phyloP scores from a whole-genome alignment of 352 stramenopile genomes.

The Globisporangium spinosum region DNA sequence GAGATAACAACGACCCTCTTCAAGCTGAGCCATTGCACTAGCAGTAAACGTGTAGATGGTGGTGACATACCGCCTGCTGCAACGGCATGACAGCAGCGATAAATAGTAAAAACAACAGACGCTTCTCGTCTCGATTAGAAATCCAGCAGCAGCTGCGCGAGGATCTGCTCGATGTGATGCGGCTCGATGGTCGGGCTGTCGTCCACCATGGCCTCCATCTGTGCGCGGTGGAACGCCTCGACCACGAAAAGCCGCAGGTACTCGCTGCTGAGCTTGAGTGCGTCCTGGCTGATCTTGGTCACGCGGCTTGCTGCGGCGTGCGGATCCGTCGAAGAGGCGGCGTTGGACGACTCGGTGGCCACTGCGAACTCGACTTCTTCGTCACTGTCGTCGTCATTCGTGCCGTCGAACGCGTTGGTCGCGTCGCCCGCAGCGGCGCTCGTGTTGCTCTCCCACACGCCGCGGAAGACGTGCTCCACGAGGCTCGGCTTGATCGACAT shows the following conservation, averaged over 20 bases:
- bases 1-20: slow-evolving; percentile 24
- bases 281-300: slow-evolving; percentile 71
- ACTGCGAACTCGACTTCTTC: slow-evolving; percentile 34
- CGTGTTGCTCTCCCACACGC: slow-evolving; percentile 41
- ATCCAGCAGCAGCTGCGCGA: slow-evolving; percentile 77
- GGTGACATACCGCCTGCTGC: not conserved
- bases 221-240: slow-evolving; percentile 68
- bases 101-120: not conserved
- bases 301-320: slow-evolving; percentile 29
- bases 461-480: slow-evolving; percentile 73
- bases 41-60: not conserved
- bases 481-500: slow-evolving; percentile 53
- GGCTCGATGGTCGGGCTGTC: slow-evolving; percentile 68
- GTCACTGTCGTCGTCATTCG: slow-evolving; percentile 38
- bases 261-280: slow-evolving; percentile 72
- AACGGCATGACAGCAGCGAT: not conserved
- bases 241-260: slow-evolving; percentile 75
- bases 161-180: slow-evolving; percentile 75
- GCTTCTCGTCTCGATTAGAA: slow-evolving; percentile 36
- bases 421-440: not conserved
- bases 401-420: slow-evolving; percentile 17
- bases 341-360: slow-evolving; percentile 5
- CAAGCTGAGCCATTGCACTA: slow-evolving; percentile 10
- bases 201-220: slow-evolving; percentile 87
- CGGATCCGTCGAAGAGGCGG: slow-evolving; percentile 22